phyloP scores from a whole-genome alignment of 23 red algal species.

The Agarophyton chilense region DNA sequence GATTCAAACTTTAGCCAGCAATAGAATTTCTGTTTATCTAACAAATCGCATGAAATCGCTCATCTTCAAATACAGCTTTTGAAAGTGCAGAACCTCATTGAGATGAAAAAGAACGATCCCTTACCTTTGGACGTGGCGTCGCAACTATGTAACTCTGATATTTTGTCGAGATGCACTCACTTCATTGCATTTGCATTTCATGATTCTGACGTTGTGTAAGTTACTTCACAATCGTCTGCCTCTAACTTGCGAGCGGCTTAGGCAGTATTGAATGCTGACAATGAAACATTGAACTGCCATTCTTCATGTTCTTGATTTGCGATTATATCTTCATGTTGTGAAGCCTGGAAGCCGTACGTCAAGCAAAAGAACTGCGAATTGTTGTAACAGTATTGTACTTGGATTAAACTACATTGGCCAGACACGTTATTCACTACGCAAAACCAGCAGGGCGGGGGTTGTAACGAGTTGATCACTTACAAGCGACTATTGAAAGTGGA shows the following conservation, averaged over 20 bases:
- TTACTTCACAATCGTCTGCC: not conserved
- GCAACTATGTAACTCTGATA: conserved; percentile 96
- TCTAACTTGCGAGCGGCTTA: not conserved
- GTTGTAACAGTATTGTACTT: conserved; percentile 97
- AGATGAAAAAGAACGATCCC: conserved; percentile 97
- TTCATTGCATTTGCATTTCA: conserved; percentile 99
- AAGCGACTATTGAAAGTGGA: no score
- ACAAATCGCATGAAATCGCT: not conserved
- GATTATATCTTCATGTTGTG: not conserved
- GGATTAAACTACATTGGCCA: conserved; percentile 72
- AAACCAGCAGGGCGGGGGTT: not conserved
- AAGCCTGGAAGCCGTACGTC: conserved; percentile 91
- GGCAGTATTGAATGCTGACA: not conserved
- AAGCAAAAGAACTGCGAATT: conserved; percentile 95
- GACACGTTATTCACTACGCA: not conserved
- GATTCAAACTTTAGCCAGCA: no score
- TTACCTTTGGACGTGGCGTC: conserved; percentile 91
- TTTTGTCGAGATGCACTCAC: conserved; percentile 86
- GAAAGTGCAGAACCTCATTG: conserved; percentile 90
- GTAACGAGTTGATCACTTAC: no score
- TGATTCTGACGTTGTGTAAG: conserved; percentile 98
- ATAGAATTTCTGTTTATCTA: not conserved
- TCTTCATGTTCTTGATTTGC: not conserved
- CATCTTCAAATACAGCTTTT: conserved; percentile 41
- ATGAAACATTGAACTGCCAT: not conserved